Base-by-base conservation (phyloP, 1,139 yeast species). In the Hyphopichia fennica region DNA sequence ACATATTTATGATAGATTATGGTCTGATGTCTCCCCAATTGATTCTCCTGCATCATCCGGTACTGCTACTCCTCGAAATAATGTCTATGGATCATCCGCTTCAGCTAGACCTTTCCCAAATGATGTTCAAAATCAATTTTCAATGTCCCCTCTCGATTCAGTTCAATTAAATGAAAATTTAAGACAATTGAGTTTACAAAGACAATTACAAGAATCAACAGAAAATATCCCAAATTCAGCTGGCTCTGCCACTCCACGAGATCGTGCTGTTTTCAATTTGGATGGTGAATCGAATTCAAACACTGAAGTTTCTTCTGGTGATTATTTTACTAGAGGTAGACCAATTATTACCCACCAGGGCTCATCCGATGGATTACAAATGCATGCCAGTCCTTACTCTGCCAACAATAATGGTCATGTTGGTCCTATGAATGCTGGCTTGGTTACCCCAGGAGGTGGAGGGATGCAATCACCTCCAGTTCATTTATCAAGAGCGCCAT, bases 1-100 rank as follows among this genome's bases (percentile, higher is more conserved):
- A 47, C 96, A 89, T 59, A 80, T 90, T 30, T 90, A 87, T 62
- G 99, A 93, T 62, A 69, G 90, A 43, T 66, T 93, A 32, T 91
- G 91, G 91, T 73, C 78, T 30, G 96, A 86, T 43, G 71, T 82
- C 3, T 75, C 84, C 2, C 78, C 83, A 0, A 52, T 69, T 8
- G 84, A 81, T 28, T 73, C 86, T 1, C 87, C 89, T 2, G 45
- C 65, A 2, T 61, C 63, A 7, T 77, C 84, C 10, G 87, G 85
- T 1, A 53, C 78, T 9, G 66, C 69, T 8, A 77, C 82, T 1
- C 84, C 84, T 39, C 53, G 74, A 42, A 37, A 35, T 15, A 43
- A 35, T 20, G 8, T 17, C 3, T 31, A 31, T 17, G 7, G 17
- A 3, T 28, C 14, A 14, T 7, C 18, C 17, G 14, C 17, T 6